Conservation (phyloP, 2,329 filamentous ascomycete species). For the Zymoseptoria passerinii region DNA sequence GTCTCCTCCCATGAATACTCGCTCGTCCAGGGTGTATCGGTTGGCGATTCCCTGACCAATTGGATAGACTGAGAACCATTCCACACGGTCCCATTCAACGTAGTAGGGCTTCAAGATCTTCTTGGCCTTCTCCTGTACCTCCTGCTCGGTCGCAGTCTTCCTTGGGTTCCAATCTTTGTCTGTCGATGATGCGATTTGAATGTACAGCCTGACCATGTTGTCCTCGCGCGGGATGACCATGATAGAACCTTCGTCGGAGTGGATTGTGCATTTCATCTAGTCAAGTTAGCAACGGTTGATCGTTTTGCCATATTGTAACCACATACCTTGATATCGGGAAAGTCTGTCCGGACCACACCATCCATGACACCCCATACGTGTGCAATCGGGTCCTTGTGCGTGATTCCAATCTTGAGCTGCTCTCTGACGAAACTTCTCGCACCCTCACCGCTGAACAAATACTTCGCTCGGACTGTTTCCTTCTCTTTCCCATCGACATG, state of each 20-base stretch:
- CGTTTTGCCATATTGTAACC: not conserved
- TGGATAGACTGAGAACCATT: conserved; percentile 59
- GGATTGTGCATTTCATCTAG: conserved; percentile 59
- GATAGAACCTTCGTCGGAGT: conserved; percentile 55
- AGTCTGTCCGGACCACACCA: conserved; percentile 53
- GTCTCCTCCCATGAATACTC: conserved; percentile 59
- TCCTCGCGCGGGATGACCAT: conserved; percentile 53
- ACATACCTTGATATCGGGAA: conserved; percentile 53
- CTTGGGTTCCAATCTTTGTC: conserved; percentile 54
- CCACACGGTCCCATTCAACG: conserved; percentile 55
- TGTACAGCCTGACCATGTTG: conserved; percentile 49
- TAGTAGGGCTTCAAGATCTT: conserved; percentile 53
- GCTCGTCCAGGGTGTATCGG: conserved; percentile 55
- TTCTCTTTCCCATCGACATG: conserved; percentile 62
- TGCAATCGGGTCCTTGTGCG: conserved; percentile 54
- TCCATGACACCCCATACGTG: conserved; percentile 62
- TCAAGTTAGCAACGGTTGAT: conserved; percentile 4
- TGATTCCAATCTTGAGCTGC: conserved; percentile 58
- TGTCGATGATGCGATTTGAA: conserved; percentile 54
- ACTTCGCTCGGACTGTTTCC: conserved; percentile 58
- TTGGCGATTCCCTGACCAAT: conserved; percentile 60
- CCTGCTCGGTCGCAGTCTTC: conserved; percentile 50
- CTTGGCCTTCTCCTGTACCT: conserved; percentile 51
- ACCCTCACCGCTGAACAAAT: conserved; percentile 56
- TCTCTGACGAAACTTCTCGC: conserved; percentile 53